These are phyloP conservation scores for Powellomyces hirtus DNA, from an alignment of 192 early-diverging fungal species.

Conservation along the genomic window DNA sequence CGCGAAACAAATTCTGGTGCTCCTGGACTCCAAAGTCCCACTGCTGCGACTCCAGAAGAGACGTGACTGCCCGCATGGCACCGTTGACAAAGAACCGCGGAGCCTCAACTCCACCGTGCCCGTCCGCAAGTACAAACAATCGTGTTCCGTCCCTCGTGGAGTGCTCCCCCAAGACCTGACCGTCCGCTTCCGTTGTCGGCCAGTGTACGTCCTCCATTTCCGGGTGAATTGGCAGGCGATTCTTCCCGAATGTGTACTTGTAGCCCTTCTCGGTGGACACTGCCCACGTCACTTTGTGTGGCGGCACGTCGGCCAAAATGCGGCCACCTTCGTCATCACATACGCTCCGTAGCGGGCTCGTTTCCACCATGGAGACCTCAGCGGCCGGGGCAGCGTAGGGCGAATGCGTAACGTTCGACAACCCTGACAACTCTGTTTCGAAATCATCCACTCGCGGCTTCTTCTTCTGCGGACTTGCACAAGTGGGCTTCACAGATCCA, in stretches of 20 bases:
- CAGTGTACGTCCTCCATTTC: slow-evolving; percentile 56
- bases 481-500: too few relatives aligned
- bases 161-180: background rate
- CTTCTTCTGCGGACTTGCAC: slow-evolving; percentile 17
- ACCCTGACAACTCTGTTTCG: background rate
- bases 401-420: background rate
- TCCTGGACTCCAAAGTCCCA: slow-evolving; percentile 44
- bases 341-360: too few relatives aligned
- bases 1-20: slow-evolving; percentile 34
- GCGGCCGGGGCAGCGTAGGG: slow-evolving; percentile 1
- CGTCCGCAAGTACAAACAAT: slow-evolving; percentile 57
- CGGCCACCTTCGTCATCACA: background rate
- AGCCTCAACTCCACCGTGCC: slow-evolving; percentile 57
- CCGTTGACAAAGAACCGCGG: slow-evolving; percentile 49
- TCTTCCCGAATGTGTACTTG: slow-evolving; percentile 9
- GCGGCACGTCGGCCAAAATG: background rate
- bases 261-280: slow-evolving; percentile 43
- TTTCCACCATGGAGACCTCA: background rate
- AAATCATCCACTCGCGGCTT: slow-evolving; percentile 9
- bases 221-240: slow-evolving; percentile 41
- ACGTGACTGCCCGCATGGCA: slow-evolving; percentile 15
- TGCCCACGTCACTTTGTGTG: slow-evolving; percentile 29
- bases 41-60: slow-evolving; percentile 27
- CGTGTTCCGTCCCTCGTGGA: background rate
- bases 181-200: slow-evolving; percentile 28